Evolutionary conservation across 352 stramenopile genomes (phyloP).

Genomic region (Phytopythium oedochilum): DNA sequence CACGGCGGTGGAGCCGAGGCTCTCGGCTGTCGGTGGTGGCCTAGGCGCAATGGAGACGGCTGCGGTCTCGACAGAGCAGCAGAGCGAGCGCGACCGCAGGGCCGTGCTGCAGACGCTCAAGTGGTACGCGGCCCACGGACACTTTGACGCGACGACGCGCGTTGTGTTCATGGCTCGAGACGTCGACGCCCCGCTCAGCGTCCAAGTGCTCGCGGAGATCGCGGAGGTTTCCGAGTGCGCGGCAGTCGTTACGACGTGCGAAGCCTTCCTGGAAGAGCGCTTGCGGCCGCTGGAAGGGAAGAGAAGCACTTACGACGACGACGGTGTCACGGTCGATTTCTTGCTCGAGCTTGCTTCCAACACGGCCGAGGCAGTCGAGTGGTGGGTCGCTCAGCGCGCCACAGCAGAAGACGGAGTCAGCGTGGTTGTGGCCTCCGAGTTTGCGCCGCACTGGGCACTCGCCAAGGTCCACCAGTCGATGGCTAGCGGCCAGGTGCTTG

Average conservation of each 20-base stretch:
- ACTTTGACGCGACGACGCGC: constrained; percentile 27
- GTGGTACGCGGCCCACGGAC: constrained; percentile 49
- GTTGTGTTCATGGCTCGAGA: constrained; percentile 61
- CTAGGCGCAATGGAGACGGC: neutral
- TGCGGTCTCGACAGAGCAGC: constrained; percentile 24
- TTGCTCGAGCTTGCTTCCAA: constrained; percentile 55
- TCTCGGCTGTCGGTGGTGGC: constrained; percentile 4
- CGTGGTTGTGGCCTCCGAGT: constrained; percentile 26
- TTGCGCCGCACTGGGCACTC: constrained; percentile 40
- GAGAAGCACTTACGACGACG: constrained; percentile 3
- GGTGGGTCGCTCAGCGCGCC: constrained; percentile 32
- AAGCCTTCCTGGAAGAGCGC: constrained; percentile 37
- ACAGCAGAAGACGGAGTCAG: constrained; percentile 20
- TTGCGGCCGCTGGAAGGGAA: constrained; percentile 12
- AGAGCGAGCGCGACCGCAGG: constrained; percentile 28
- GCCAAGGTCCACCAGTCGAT: constrained; percentile 35
- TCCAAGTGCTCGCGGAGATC: constrained; percentile 27
- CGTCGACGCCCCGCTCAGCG: constrained; percentile 30
- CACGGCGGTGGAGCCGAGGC: constrained; percentile 36
- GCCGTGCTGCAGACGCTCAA: constrained; percentile 52
- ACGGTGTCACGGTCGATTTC: constrained; percentile 23
- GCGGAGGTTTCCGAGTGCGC: constrained; percentile 21
- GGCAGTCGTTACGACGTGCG: constrained; percentile 37
- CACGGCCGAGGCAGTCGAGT: constrained; percentile 48
- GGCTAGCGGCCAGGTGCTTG: constrained; percentile 20